Base-by-base conservation (phyloP, 768 basidiomycete genomes). In the Auricularia sp. region DNA sequence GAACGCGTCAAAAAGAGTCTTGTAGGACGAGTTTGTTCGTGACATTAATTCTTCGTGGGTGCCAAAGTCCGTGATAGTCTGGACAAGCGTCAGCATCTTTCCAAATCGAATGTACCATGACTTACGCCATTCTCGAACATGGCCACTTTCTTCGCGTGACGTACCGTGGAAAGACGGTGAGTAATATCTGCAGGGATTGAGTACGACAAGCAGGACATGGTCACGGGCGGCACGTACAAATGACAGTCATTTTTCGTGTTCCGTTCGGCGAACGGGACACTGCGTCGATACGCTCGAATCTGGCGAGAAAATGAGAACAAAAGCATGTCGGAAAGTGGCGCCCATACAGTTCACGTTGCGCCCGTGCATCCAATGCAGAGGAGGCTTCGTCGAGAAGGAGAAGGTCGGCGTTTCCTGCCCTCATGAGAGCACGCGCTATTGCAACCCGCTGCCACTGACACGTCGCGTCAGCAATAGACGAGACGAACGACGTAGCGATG, bases 371-470 rank as follows among this genome's bases (percentile, higher is more conserved):
- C 64, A 92, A 79, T 4, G 89, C 86, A 37, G 89, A 90, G 0
- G 90, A 90, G 88, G 91, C 90, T 77, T 93, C 90, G 73, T 95
- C 93, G 71, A 94, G 89, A 51, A 94, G 75, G 37, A 94, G 77
- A 14, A 94, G 76, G 74, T 94, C 90, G 84, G 89, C 71, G 83
- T 84, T 70, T 79, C 82, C 61, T n/a, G 89, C 88, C 66, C 92
- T 80, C 88, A 94, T 91, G 70, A 94, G 94, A 16, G 91, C 89
- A 61, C 93, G 83, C 59, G 92, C 89, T 61, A 94, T 82, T 18
- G 93, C 92, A 65, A 95, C 83, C 69, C 89, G 79, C 76, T 93
- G 91, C 92, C 92, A 93, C 89, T 92, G 71, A 39, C 68, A 70
- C 67, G 62, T 29, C 67, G 67, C 42, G 24, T 33, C 24, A 35